phyloP scores from a whole-genome alignment of 106 monocot genomes.

The Apostasia ramifera region DNA sequence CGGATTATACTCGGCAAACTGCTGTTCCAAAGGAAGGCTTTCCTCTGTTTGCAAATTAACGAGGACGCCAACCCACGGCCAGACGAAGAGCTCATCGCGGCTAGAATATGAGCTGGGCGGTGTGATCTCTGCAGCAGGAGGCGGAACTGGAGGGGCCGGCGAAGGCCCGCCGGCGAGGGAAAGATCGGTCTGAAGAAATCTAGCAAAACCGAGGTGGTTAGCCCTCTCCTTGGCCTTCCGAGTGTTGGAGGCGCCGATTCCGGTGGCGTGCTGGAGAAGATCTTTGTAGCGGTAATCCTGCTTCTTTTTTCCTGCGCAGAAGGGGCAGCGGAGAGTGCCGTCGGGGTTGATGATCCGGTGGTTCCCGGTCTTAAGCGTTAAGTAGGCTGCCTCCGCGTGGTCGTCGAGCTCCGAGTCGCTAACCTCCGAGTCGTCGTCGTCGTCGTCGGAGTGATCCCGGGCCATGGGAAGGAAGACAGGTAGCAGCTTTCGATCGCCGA shows the following conservation, averaged over 20 bases:
- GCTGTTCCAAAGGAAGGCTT: slow-evolving; percentile 30
- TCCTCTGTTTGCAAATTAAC: slow-evolving; percentile 48
- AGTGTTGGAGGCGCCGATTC: slow-evolving; percentile 41
- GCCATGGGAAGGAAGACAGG: slow-evolving; percentile 2
- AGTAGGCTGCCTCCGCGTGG: slow-evolving; percentile 31
- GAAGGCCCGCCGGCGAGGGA: slow-evolving; percentile 7
- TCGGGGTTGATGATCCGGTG: slow-evolving; percentile 28
- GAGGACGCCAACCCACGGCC: slow-evolving; percentile 79
- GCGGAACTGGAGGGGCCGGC: slow-evolving; percentile 1
- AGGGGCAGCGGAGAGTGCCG: slow-evolving; percentile 51
- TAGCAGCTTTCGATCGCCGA: background rate
- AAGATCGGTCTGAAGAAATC: slow-evolving; percentile 37
- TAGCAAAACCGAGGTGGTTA: slow-evolving; percentile 45
- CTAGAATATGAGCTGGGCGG: background rate
- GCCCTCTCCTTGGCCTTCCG: slow-evolving; percentile 50
- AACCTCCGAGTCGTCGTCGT: slow-evolving; percentile 45
- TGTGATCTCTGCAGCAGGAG: background rate
- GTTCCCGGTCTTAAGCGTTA: slow-evolving; percentile 16
- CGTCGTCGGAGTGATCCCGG: slow-evolving; percentile 5
- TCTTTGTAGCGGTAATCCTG: slow-evolving; percentile 55
- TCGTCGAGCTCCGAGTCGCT: slow-evolving; percentile 64
- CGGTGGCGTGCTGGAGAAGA: slow-evolving; percentile 62
- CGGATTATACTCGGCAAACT: slow-evolving; percentile 59
- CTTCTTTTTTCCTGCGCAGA: slow-evolving; percentile 65
- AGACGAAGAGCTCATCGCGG: slow-evolving; percentile 45